These are phyloP conservation scores for Trematosphaeria pertusa DNA, from an alignment of 2,329 filamentous ascomycete genomes.

Conservation along the genomic window DNA sequence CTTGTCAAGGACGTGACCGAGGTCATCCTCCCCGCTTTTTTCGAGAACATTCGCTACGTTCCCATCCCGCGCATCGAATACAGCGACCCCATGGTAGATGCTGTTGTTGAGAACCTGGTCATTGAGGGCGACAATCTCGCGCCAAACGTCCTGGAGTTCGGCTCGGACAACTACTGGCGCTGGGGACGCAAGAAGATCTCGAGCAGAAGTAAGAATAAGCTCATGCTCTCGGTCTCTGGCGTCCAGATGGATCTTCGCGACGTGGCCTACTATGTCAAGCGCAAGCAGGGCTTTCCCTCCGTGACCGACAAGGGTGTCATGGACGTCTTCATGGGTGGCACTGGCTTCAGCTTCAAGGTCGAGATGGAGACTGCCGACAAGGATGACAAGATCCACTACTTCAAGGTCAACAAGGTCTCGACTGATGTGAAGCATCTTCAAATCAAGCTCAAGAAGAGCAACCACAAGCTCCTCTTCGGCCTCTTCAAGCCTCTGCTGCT, in stretches of 20 bases:
- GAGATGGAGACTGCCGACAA: conserved; percentile 82
- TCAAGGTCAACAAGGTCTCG: conserved; percentile 90
- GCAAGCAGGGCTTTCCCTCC: conserved; percentile 90
- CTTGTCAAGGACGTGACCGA: conserved; percentile 87
- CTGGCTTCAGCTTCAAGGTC: conserved; percentile 90
- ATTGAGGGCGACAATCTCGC: conserved; percentile 97
- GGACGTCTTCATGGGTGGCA: conserved; percentile 86
- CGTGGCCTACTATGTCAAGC: conserved; percentile 93
- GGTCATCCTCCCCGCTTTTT: conserved; percentile 80
- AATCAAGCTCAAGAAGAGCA: conserved; percentile 92
- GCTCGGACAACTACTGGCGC: conserved; percentile 91
- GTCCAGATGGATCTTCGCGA: conserved; percentile 83
- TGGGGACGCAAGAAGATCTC: conserved; percentile 89
- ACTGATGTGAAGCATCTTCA: conserved; percentile 82
- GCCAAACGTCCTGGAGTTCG: conserved; percentile 88
- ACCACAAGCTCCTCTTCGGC: conserved; percentile 88
- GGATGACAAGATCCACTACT: conserved; percentile 79
- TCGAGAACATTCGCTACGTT: conserved; percentile 88
- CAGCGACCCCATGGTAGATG: conserved; percentile 82
- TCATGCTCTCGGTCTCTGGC: conserved; percentile 85
- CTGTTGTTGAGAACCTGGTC: conserved; percentile 91
- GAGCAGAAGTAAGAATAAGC: conserved; percentile 82
- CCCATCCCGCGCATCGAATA: conserved; percentile 95
- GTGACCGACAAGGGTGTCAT: conserved; percentile 87
- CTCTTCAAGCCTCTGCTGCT: conserved; percentile 88